Conservation (phyloP, 805 yeast species). For the Candida wancherniae region DNA sequence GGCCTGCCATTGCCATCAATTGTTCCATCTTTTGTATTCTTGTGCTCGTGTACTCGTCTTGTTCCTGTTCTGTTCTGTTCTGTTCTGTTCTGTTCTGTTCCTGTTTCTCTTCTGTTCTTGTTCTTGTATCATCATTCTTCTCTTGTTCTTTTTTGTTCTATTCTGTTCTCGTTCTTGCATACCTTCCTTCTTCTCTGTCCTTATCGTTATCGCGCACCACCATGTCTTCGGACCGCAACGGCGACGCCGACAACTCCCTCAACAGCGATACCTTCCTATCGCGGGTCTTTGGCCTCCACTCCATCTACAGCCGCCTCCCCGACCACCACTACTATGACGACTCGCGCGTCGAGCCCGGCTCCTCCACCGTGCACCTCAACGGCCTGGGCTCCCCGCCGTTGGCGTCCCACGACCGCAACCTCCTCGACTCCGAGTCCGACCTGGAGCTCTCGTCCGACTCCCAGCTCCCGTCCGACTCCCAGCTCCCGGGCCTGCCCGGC, state of each 20-base stretch:
- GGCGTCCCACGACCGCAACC: constrained; percentile 13
- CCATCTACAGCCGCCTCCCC: constrained; percentile 37
- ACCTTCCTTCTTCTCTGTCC: no score
- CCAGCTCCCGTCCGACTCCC: no score
- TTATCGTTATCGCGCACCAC: neutral
- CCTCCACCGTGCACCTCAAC: neutral
- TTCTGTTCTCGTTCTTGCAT: no score
- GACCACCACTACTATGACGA: constrained; percentile 39
- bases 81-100: no score
- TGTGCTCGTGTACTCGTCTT: no score
- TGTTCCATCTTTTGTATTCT: no score
- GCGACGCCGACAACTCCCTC: constrained; percentile 2
- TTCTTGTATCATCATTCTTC: no score
- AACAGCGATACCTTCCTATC: constrained; percentile 54
- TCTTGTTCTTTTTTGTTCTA: no score
- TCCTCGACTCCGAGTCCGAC: constrained; percentile 31
- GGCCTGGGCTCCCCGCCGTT: neutral
- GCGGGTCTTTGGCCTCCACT: constrained; percentile 55
- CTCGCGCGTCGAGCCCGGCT: constrained; percentile 20
- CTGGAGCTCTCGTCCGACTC: constrained; percentile 28
- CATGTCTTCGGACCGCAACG: constrained; percentile 1
- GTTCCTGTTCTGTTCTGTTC: no score
- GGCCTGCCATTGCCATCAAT: no score
- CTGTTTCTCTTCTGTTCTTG: no score
- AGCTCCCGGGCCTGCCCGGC: no score